Evolutionary conservation across 179 eudicot genomes (phyloP), one percentile per base, ranked within the genome.

Genomic region (Beta lomatogona): DNA sequence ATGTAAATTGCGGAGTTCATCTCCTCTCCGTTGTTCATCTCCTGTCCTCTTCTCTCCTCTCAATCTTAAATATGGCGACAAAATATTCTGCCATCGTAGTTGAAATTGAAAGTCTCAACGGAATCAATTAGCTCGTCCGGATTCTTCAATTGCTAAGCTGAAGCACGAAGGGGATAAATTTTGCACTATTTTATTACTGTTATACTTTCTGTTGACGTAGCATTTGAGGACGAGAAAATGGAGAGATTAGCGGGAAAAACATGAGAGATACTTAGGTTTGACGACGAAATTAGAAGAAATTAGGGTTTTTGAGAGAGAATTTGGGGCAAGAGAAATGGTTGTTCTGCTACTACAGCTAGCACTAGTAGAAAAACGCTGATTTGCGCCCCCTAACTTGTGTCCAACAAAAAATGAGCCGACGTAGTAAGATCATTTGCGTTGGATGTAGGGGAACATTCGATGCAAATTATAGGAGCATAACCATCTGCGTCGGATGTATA

Each of bases 31-130:
- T 36, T 4, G 41, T 36, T 36, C 2, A 36, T 36, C 41, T 36
- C 4, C 2, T 36, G 41, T 36, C 41, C 41, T 36, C 41, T 36
- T 36, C 41, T 36, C 41, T 36, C 4, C 41, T 36, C 41, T 36
- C 41, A 36, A 36, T 36, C 41, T 3, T 36, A 36, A 36, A 36
- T 36, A 36, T 1, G 41, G 41, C 41, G 41, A 36, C 41, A 4
- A 36, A 36, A 2, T 36, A 63, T 64, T 82, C 71, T 80, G 93
- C 99, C 98, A 85, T 96, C 99, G 74, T 98, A 94, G 71, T 96
- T 98, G 69, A 96, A 94, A 85, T 94, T 91, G 89, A 96, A 96
- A 11, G 99, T 96, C 79, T 94, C 95, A 63, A 96, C 99, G 4
- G 98, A 96, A 59, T 90, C 95, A 63, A 96, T 96, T 28, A 96